Base-by-base conservation (phyloP, 352 stramenopile genomes). In the Proteromonas lacertae region DNA sequence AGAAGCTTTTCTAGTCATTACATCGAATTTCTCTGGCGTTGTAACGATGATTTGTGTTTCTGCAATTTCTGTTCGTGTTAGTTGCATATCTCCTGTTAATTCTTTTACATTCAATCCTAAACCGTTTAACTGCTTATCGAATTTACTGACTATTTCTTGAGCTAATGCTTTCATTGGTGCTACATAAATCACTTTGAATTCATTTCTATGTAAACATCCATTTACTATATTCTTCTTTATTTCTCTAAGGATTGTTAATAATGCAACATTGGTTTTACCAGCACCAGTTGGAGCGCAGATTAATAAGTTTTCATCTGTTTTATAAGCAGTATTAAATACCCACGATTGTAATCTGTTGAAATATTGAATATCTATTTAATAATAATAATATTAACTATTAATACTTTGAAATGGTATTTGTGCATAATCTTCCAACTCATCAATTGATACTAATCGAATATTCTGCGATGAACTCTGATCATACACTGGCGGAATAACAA, bases 91-190 rank as follows among this genome's bases (percentile, higher is more conserved):
- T 25, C 84, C 48, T 3, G 48, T 57, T 19, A 53, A 35, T 35
- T 60, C 51, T 25, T 39, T 29, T 7, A 58, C 48, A 14, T 29
- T 42, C 18, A 68, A 46, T 10, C 59, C 53, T 18, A 87, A 52
- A 9, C 48, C 41, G 34, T 73, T 69, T 13, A 90, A 52, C 16
- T 82, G 68, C 38, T 86, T 62, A 1, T 54, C 60, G 52, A 97
- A 97, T 48, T 96, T 97, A 35, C 75, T 78, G 9, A 96, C 84
- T 4, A 98, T 79, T 57, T 99, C 88, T 51, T 97, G 82, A 8
- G 83, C 84, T 28, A 98, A 57, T 6, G 83, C 86, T 44, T 91
- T 92, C 75, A 93, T 90, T 1, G 78, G 78, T 1, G 74, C 76
- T n/a, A 90, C 72, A 46, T 92, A 92, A 34, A 90, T 81, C 31